A percentile compares a stretch with the other conserved stretches of the same genome.
Evolutionary conservation across 1,284 basidiomycete genomes (phyloP).

Genomic region (Papiliotrema nemorosa): DNA sequence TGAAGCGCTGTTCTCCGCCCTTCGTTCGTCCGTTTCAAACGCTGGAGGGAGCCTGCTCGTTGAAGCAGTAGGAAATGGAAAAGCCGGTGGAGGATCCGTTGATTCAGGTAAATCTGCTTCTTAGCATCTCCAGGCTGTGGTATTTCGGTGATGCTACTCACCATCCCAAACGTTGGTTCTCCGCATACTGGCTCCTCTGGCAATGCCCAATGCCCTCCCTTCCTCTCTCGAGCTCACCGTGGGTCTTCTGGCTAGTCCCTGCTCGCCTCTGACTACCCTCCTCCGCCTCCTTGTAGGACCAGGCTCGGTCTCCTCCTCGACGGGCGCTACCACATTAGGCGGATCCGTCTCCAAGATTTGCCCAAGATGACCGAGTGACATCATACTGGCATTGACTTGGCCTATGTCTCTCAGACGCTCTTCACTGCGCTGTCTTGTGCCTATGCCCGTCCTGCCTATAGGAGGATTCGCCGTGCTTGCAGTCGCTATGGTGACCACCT

Average conservation of each 20-base stretch:
- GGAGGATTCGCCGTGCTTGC: too few relatives aligned
- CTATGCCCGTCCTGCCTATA: not conserved
- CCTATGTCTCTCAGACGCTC: conserved; percentile 23
- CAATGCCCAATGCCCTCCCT: conserved; percentile 36
- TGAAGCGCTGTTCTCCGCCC: too few relatives aligned
- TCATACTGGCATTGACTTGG: conserved; percentile 22
- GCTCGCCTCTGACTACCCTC: conserved; percentile 27
- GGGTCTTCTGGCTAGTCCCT: conserved; percentile 14
- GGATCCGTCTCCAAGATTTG: conserved; percentile 25
- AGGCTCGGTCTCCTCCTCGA: not conserved
- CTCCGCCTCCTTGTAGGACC: conserved; percentile 16
- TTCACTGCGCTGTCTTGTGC: conserved; percentile 13
- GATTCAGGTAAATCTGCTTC: conserved; percentile 35
- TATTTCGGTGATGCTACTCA: conserved; percentile 12
- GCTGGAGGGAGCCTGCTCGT: conserved; percentile 28
- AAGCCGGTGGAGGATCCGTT: conserved; percentile 41
- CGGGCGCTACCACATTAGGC: not conserved
- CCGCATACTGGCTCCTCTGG: conserved; percentile 43
- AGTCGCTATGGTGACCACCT: not conserved
- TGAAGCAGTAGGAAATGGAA: conserved; percentile 35
- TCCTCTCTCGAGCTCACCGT: conserved; percentile 38
- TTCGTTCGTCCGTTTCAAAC: conserved; percentile 17
- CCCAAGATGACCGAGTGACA: conserved; percentile 28
- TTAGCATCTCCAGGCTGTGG: not conserved
- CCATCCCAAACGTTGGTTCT: conserved; percentile 47